Evolutionary conservation across 2,329 filamentous ascomycete species (phyloP), one percentile per base, ranked within the genome.

Genomic region (Aspergillus proliferans): DNA sequence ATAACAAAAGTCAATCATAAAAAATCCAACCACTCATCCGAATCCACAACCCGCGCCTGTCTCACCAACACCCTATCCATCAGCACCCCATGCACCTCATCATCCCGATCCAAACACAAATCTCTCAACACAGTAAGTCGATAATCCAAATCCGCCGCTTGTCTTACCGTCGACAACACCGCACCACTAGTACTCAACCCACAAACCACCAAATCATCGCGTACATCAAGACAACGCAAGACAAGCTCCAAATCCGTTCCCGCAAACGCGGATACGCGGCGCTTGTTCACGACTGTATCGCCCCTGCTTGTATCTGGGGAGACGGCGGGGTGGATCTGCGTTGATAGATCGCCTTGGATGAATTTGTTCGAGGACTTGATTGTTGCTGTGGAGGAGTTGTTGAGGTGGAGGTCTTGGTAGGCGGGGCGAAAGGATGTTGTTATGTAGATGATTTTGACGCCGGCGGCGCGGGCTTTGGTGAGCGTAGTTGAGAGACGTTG

Each of bases 141-240:
- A 40, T 68, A 70, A 50, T 72, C 70, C 49, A 64, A 45, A 56
- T 72, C 69, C 28, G 58, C 59, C 5, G 66, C 69, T 45, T 66
- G 56, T 10, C 64, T 61, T 22, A 70, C 55, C 3, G 69, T 71
- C 14, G 66, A 70, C 15, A 72, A 52, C 6, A 71, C 68, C 9
- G 63, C 67, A 8, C 68, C 68, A 34, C 65, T 62, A 2, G 69
- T 70, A 22, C 55, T 59, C 14, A 71, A 26, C 1, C 70, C 69
- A 1, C 55, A 58, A 9, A 72, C n/a, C 5, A 68, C 63, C n/a
- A 71, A 40, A 18, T 53, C 55, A 18, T 63, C 50, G 0, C 61
- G 55, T 2, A 55, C 58, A 15, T 19, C 38, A 18, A 59, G 48
- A 22, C 60, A 60, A 5, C 67, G 60, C 2, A 72, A 56, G 4